Conservation (phyloP, 2,329 filamentous ascomycete species). For the Pseudogymnoascus sp. region DNA sequence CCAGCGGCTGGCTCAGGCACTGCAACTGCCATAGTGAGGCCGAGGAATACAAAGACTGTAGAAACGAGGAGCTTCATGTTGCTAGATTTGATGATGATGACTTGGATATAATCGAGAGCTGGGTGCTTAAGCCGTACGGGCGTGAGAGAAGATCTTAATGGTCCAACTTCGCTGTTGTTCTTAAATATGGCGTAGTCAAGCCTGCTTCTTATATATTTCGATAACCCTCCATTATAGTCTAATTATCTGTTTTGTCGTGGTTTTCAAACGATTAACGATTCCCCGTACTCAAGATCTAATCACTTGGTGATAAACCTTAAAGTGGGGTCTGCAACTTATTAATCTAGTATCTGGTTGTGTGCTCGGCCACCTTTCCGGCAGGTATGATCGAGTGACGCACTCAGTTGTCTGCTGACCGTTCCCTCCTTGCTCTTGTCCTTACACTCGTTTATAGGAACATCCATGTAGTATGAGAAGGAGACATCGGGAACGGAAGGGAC, state of each 20-base stretch:
- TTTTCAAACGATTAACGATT: neutral
- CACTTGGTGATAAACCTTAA: neutral
- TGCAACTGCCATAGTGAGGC: neutral
- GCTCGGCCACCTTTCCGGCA: too few species aligned
- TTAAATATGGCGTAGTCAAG: neutral
- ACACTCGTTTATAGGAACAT: too few species aligned
- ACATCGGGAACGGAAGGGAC: too few species aligned
- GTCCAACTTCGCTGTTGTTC: neutral
- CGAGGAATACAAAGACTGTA: neutral
- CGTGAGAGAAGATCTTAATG: neutral
- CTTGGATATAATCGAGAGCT: neutral
- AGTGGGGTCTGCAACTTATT: neutral
- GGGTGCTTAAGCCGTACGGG: neutral
- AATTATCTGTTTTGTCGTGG: neutral
- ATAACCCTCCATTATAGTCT: neutral
- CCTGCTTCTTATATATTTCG: neutral
- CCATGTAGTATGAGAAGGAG: too few species aligned
- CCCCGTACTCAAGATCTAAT: neutral
- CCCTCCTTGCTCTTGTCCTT: too few species aligned
- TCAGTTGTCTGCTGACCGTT: neutral
- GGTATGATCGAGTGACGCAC: too few species aligned
- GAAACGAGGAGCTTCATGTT: neutral
- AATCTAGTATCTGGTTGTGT: neutral
- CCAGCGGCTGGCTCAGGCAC: neutral
- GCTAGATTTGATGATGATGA: neutral